These are phyloP conservation scores for Amanita fuliginea DNA, from an alignment of 768 basidiomycete species.

Conservation along the genomic window DNA sequence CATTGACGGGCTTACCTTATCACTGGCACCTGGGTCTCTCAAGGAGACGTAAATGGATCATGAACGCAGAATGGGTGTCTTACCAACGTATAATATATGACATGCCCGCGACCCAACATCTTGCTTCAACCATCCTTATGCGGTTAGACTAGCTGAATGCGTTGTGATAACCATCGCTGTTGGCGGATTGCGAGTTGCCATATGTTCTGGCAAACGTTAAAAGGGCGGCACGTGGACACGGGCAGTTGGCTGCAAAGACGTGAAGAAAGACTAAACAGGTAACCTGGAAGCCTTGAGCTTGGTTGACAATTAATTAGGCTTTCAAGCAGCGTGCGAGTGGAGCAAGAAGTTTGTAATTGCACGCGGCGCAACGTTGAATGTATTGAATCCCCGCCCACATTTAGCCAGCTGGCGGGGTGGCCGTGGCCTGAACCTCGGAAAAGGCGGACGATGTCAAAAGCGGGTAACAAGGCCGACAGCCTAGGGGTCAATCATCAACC, in stretches of 20 bases:
- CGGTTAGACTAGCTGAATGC: not conserved
- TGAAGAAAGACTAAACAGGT: not conserved
- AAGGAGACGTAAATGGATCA: not conserved
- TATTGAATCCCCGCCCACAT: too few species aligned
- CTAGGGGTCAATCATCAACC: too few species aligned
- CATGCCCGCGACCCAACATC: not conserved
- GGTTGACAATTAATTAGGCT: too few species aligned
- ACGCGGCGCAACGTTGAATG: too few species aligned
- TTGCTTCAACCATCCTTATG: not conserved
- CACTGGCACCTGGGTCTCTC: not conserved
- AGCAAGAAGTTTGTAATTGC: not conserved
- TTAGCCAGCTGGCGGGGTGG: too few species aligned
- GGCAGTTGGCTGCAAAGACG: not conserved
- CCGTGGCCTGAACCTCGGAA: too few species aligned
- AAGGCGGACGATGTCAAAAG: too few species aligned
- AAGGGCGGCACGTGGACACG: not conserved
- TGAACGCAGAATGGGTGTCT: not conserved
- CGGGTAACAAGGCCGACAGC: too few species aligned
- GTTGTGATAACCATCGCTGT: too few species aligned
- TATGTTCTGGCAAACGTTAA: not conserved
- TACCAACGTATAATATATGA: not conserved
- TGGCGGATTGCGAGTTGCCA: not conserved
- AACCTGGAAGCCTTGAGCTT: not conserved
- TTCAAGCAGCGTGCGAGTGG: not conserved
- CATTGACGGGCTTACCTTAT: not conserved